Percentiles rank a stretch among this genome's conserved stretches.
These are phyloP conservation scores for Botrytis fragariae DNA, from an alignment of 2,329 filamentous ascomycete genomes.

Conservation along the genomic window DNA sequence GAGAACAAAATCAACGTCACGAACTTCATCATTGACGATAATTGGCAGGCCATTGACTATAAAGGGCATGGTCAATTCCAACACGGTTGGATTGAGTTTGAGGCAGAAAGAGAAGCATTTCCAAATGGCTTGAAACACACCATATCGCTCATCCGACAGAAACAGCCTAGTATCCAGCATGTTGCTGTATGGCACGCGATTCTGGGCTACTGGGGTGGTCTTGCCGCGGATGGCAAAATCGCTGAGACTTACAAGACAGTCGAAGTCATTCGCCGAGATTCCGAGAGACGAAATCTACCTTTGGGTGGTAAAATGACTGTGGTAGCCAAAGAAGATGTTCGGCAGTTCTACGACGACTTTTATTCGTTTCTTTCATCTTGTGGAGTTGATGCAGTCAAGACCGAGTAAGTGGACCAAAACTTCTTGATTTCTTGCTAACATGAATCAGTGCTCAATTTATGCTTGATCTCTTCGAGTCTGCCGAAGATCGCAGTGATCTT, in stretches of 20 bases:
- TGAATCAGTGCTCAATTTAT: constrained; percentile 68
- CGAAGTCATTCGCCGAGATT: constrained; percentile 51
- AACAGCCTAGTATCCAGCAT: constrained; percentile 71
- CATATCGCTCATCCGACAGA: constrained; percentile 64
- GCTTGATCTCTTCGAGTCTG: constrained; percentile 69
- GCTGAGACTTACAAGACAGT: constrained; percentile 76
- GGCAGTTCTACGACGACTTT: constrained; percentile 83
- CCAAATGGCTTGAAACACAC: constrained; percentile 74
- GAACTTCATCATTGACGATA: constrained; percentile 93
- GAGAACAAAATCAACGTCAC: constrained; percentile 72
- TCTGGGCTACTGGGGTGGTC: constrained; percentile 84
- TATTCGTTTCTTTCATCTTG: constrained; percentile 73
- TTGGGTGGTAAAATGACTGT: constrained; percentile 66
- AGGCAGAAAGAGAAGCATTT: constrained; percentile 77
- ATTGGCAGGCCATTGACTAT: constrained; percentile 79
- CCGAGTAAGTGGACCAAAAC: constrained; percentile 52
- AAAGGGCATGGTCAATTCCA: constrained; percentile 52
- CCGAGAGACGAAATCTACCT: constrained; percentile 47
- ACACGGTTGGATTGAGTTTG: constrained; percentile 75
- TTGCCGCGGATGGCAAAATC: constrained; percentile 71
- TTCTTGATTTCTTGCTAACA: constrained; percentile 2
- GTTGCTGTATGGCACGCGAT: constrained; percentile 95
- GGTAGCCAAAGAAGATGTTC: constrained; percentile 71
- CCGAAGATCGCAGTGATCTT: constrained; percentile 67
- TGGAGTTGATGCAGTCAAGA: constrained; percentile 86